Base-by-base conservation (phyloP, 129 eudicot species). In the Centrapalus pauciflorus region DNA sequence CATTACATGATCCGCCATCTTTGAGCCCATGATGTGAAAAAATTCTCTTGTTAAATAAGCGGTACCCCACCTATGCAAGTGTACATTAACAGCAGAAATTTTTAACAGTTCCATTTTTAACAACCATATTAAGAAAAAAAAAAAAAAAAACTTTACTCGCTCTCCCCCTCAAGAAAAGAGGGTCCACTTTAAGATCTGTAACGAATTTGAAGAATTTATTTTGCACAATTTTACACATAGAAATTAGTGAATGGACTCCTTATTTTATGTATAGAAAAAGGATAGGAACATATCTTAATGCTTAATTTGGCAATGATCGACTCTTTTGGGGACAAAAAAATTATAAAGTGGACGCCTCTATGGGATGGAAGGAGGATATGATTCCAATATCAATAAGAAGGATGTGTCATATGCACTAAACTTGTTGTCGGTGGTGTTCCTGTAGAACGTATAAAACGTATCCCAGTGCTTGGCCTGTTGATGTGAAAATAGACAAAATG, bases 371-470 rank as follows among this genome's bases (percentile, higher is more conserved):
- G 57, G 58, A 33, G 11, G 46, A 48, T 72, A 62, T 61, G 41
- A 35, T 50, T 62, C 35, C 23, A 38, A 55, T 38, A 62, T 2
- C 45, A 61, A 20, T 40, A 24, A 13, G 25, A 70, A 76, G 58
- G 20, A 76, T 32, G 32, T 37, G 50, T 56, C n/a, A 16, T 60
- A 57, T 59, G 78, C 67, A 82, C 85, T 72, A 17, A 51, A 88
- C 98, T 94, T 94, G 85, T 94, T 89, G 73, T 94, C 99, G 33
- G 97, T 84, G 34, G 99, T 94, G 78, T 89, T 94, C 78, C 97
- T 76, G 87, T 94, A 94, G 93, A 94, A 94, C 55, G 76, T 14
- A 60, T 94, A 89, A 70, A 94, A 94, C 19, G 90, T 82, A 66
- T 94, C 99, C 99, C 99, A 94, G 72, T 94, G 97, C 46, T 77